Conservation (phyloP, 1,284 basidiomycete genomes). For the Ganoderma multipileum region DNA sequence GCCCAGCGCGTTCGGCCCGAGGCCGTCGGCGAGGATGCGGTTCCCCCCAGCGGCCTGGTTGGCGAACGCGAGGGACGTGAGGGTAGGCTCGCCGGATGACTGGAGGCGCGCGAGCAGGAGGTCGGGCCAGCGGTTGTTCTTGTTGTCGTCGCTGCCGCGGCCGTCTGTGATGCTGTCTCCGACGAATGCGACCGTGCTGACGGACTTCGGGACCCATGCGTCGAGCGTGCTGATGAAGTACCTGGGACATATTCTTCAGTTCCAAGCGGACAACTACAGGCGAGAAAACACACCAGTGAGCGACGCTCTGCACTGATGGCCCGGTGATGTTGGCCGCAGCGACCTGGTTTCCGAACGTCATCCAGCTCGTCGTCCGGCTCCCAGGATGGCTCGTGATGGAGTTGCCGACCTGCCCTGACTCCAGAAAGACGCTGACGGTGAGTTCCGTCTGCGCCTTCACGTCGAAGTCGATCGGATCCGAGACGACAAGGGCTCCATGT, state of each 20-base stretch:
- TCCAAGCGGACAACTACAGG: not conserved
- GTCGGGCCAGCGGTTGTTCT: constrained; percentile 56
- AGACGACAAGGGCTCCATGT: constrained; percentile 52
- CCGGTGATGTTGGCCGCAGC: constrained; percentile 44
- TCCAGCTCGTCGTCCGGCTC: constrained; percentile 54
- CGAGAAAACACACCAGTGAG: constrained; percentile 46
- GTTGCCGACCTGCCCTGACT: constrained; percentile 47
- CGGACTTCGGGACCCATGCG: constrained; percentile 43
- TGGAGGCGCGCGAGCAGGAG: constrained; percentile 51
- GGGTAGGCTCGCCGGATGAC: constrained; percentile 36
- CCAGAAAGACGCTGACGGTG: constrained; percentile 49
- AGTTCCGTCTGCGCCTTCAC: constrained; percentile 47
- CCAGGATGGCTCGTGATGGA: constrained; percentile 55
- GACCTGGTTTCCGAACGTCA: constrained; percentile 49
- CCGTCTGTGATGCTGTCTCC: constrained; percentile 57
- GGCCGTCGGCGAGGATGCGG: constrained; percentile 54
- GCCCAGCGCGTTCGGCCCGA: constrained; percentile 53
- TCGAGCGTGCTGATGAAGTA: constrained; percentile 54
- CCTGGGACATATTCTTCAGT: constrained; percentile 32
- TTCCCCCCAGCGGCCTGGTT: constrained; percentile 62
- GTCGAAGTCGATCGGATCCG: constrained; percentile 51
- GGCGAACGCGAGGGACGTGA: constrained; percentile 47
- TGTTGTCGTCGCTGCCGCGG: constrained; percentile 42
- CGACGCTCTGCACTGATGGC: constrained; percentile 39
- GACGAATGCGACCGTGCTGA: constrained; percentile 48